Evolutionary conservation across 2,329 filamentous ascomycete species (phyloP).

Genomic region (Aspergillus calidoustus): DNA sequence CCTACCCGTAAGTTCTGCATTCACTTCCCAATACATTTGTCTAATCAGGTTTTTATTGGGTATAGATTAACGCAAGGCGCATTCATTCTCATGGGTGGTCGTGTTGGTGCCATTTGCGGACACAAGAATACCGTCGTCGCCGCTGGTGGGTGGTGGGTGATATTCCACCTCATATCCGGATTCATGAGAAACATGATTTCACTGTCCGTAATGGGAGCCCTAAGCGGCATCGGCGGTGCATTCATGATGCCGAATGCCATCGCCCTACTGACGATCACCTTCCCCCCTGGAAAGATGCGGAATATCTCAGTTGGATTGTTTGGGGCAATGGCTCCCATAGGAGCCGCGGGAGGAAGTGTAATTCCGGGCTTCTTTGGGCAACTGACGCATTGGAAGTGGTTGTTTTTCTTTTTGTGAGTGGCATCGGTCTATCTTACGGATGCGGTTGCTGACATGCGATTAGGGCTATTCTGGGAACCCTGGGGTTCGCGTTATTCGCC

Average conservation of each 20-base stretch:
- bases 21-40: too few species aligned
- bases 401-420: constrained; percentile 50
- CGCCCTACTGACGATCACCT: constrained; percentile 49
- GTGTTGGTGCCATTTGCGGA: constrained; percentile 56
- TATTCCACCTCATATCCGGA: constrained; percentile 54
- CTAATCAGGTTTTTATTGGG: too few species aligned
- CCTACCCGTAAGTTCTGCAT: too few species aligned
- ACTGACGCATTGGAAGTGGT: constrained; percentile 57
- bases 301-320: constrained; percentile 53
- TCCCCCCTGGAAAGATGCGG: constrained; percentile 45
- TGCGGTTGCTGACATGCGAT: too few species aligned
- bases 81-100: constrained; percentile 56
- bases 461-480: too few species aligned
- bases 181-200: constrained; percentile 39
- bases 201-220: constrained; percentile 33
- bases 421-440: too few species aligned
- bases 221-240: constrained; percentile 51
- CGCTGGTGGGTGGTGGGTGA: constrained; percentile 55
- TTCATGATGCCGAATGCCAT: constrained; percentile 52
- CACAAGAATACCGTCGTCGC: constrained; percentile 55
- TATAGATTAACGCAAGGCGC: constrained; percentile 38
- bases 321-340: constrained; percentile 50
- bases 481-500: too few species aligned
- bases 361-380: constrained; percentile 46
- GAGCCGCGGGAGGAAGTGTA: constrained; percentile 43